Percentiles rank a stretch among this genome's conserved stretches.
These are phyloP conservation scores for Rhizopus microsporus DNA, from an alignment of 371 early-diverging fungal species.

Conservation along the genomic window DNA sequence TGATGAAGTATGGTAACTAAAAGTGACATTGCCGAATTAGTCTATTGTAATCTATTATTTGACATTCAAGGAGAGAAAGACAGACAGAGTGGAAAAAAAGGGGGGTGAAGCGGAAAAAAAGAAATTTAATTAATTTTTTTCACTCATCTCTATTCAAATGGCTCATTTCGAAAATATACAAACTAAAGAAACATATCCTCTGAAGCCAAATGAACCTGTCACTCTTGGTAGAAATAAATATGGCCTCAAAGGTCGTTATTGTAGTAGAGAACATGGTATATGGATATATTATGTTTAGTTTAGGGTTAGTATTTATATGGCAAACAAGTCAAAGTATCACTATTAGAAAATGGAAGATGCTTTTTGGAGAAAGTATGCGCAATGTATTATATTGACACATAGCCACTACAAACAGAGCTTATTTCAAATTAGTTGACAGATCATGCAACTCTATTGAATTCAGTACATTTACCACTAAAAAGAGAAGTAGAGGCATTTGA, in stretches of 20 bases:
- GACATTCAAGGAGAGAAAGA: background rate
- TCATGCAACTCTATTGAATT: constrained; percentile 1
- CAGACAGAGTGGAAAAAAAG: background rate
- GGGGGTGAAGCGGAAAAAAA: background rate
- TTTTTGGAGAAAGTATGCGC: constrained; percentile 9
- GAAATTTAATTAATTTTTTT: background rate
- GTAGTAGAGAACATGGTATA: constrained; percentile 13
- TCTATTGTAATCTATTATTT: background rate
- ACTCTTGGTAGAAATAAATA: constrained; percentile 11
- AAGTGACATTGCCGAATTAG: background rate
- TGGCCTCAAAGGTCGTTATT: constrained; percentile 7
- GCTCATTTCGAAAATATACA: constrained; percentile 6
- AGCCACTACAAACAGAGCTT: background rate
- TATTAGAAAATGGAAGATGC: constrained; percentile 9
- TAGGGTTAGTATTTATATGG: background rate
- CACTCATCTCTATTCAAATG: background rate
- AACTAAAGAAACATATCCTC: constrained; percentile 3
- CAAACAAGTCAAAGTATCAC: background rate
- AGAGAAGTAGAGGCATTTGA: constrained; percentile 4
- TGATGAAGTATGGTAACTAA: constrained; percentile 3
- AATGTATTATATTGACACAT: background rate
- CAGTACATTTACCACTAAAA: background rate
- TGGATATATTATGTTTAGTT: background rate
- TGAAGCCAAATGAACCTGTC: background rate
- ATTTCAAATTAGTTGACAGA: constrained; percentile 2